A percentile compares a stretch with the other conserved stretches of the same genome.
phyloP scores from a whole-genome alignment of 2,329 filamentous ascomycete genomes.

The Endocalyx cinctus region DNA sequence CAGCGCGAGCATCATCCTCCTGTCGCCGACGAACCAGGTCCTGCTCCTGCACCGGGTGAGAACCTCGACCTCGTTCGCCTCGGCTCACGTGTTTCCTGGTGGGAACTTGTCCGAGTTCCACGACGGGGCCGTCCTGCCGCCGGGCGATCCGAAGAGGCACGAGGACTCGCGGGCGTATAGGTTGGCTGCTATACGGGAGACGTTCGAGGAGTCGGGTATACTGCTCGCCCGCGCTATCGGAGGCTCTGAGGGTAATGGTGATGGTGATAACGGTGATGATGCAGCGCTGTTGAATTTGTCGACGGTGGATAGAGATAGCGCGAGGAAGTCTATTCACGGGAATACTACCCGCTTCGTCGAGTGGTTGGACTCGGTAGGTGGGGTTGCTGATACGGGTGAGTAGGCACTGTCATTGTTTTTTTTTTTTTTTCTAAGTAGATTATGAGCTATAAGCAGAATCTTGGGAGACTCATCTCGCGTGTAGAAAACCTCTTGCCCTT shows the following conservation, averaged over 20 bases:
- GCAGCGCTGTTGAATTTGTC: slow-evolving; percentile 57
- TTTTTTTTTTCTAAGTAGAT: background rate
- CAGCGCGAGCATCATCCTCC: slow-evolving; percentile 65
- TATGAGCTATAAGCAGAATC: background rate
- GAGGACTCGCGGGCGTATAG: slow-evolving; percentile 69
- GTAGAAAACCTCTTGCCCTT: slow-evolving; percentile 69
- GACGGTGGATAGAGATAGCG: slow-evolving; percentile 56
- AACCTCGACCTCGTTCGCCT: slow-evolving; percentile 79
- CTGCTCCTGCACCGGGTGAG: slow-evolving; percentile 82
- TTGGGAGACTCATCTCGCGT: background rate
- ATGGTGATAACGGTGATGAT: slow-evolving; percentile 25
- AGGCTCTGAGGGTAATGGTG: no score
- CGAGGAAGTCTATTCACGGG: slow-evolving; percentile 63
- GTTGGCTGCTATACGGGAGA: slow-evolving; percentile 81
- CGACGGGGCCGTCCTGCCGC: slow-evolving; percentile 56
- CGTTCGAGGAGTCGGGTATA: slow-evolving; percentile 93
- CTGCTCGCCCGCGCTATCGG: slow-evolving; percentile 68
- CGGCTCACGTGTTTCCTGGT: slow-evolving; percentile 92
- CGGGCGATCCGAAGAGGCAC: slow-evolving; percentile 54
- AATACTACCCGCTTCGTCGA: slow-evolving; percentile 61
- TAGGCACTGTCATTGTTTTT: no score
- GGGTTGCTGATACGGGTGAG: slow-evolving; percentile 60
- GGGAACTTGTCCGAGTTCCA: slow-evolving; percentile 76
- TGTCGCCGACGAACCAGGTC: slow-evolving; percentile 83
- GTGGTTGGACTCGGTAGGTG: slow-evolving; percentile 56